Evolutionary conservation across 192 early-diverging fungal species (phyloP).

Genomic region (Oehlia diaphana): DNA sequence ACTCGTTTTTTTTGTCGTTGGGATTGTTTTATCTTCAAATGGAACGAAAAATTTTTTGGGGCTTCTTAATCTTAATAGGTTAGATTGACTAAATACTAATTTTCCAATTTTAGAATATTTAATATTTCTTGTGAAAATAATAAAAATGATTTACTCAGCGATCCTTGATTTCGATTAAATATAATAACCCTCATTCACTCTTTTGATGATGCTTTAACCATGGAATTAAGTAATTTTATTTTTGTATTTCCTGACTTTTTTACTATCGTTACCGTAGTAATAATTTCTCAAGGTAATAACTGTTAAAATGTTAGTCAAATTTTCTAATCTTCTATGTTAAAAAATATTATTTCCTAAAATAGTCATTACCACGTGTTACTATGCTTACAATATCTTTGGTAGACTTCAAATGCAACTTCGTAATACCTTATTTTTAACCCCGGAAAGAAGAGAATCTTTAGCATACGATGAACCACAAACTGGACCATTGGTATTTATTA

Average conservation of each 20-base stretch:
- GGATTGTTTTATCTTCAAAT: too few species aligned
- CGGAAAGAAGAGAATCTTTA: not conserved
- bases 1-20: too few species aligned
- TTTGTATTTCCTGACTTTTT: not conserved
- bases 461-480: conserved; percentile 15
- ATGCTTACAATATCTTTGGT: conserved; percentile 21
- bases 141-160: too few species aligned
- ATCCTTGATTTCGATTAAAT: not conserved
- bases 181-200: not conserved
- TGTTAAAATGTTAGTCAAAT: not conserved
- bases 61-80: too few species aligned
- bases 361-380: conserved; percentile 13
- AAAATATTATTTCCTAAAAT: not conserved
- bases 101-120: not conserved
- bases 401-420: conserved; percentile 14
- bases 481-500: not conserved
- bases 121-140: not conserved
- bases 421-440: not conserved
- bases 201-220: not conserved
- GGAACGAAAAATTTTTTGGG: too few species aligned
- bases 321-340: not conserved
- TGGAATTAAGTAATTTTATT: not conserved
- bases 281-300: conserved; percentile 13
- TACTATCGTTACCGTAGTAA: not conserved
- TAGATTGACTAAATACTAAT: too few species aligned